Evolutionary conservation across 352 stramenopile genomes (phyloP), one percentile per base, ranked within the genome.

Genomic region (Pythium aquatile): DNA sequence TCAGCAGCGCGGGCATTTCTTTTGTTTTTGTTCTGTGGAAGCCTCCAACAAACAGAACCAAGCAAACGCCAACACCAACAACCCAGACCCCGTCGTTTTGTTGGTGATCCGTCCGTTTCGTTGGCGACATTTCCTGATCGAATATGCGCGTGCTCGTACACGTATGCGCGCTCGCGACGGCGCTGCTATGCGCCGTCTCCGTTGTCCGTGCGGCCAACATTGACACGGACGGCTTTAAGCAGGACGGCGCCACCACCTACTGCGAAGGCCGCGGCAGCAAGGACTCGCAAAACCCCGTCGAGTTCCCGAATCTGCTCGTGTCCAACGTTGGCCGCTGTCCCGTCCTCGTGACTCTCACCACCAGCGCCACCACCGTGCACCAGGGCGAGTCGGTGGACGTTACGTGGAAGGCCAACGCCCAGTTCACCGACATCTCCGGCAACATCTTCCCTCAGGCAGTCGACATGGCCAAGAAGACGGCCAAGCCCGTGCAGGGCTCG

Each of bases 211-310:
- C 62, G 11, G 65, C 62, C 33, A 79, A 85, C 64, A 83, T 93
- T 24, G 84, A 93, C 63, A 74, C 73, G 51, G 61, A 64, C 16
- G 82, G 81, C 14, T 93, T 87, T 58, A 76, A 69, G 28, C 66
- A 79, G 44, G 81, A 93, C 55, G 82, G 84, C 37, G 32, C 65
- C 5, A 87, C 79, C 26, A 93, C 84, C 8, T 93, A 93, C 67
- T 93, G 84, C 67, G 77, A 90, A 73, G 84, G 82, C 57, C 59
- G 85, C 20, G 72, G 56, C 33, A 40, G 37, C 33, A 66, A 55
- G 37, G 37, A 42, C 11, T 42, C 37, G 37, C 37, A 42, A 17
- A 42, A 42, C 9, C 20, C 53, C 11, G 69, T 67, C 29, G 71
- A 32, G 17, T 87, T 91, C 64, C 60, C 77, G 54, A 63, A 78